These are phyloP conservation scores for Monascus ruber DNA, from an alignment of 2,329 filamentous ascomycete genomes.

Conservation along the genomic window DNA sequence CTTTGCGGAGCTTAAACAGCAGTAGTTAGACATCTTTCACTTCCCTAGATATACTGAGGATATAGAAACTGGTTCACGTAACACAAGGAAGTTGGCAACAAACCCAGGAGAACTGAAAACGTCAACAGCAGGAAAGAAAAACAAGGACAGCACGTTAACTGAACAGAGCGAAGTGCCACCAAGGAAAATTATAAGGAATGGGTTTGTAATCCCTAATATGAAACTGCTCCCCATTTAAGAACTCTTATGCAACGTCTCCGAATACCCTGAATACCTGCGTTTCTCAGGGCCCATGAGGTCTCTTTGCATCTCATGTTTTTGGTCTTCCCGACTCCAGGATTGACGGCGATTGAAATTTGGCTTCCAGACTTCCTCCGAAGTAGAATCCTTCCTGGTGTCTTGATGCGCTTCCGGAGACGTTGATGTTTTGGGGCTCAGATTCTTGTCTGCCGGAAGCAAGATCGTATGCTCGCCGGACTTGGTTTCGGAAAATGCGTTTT, in stretches of 20 bases:
- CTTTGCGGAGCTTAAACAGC: too few species aligned
- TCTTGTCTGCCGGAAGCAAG: slow-evolving; percentile 1
- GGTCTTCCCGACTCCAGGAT: slow-evolving; percentile 38
- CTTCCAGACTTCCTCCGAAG: slow-evolving; percentile 15
- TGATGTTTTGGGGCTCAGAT: background rate
- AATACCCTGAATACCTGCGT: slow-evolving; percentile 46
- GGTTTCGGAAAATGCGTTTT: slow-evolving; percentile 3
- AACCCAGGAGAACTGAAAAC: too few species aligned
- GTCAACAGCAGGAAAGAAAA: too few species aligned
- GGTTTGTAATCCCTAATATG: background rate
- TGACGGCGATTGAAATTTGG: slow-evolving; percentile 18
- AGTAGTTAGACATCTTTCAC: too few species aligned
- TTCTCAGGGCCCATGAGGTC: slow-evolving; percentile 22
- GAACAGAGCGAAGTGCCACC: too few species aligned
- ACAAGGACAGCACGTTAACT: too few species aligned
- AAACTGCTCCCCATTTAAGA: background rate
- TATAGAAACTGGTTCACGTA: too few species aligned
- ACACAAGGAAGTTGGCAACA: too few species aligned
- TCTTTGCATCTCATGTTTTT: slow-evolving; percentile 45
- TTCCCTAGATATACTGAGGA: too few species aligned
- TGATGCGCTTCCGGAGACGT: background rate
- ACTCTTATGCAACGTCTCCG: slow-evolving; percentile 34
- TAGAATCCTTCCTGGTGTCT: background rate
- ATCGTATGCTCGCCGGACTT: slow-evolving; percentile 3
- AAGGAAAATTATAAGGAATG: too few species aligned